Conservation (phyloP, 768 basidiomycete genomes). For the Mycena sanguinolenta region DNA sequence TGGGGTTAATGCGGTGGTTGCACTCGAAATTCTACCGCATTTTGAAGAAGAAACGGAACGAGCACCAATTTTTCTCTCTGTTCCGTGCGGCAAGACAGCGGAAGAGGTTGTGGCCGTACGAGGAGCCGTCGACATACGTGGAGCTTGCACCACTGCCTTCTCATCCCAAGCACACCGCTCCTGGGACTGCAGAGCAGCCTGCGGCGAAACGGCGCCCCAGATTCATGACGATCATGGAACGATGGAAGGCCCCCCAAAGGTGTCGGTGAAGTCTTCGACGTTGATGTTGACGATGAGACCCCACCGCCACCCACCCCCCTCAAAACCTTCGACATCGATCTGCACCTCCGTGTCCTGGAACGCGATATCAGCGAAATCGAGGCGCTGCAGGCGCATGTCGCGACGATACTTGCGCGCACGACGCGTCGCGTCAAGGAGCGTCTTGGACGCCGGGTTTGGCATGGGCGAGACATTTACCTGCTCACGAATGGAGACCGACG, state of each 20-base stretch:
- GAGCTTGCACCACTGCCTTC: conserved; percentile 21
- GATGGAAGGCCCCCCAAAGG: conserved; percentile 29
- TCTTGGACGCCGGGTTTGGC: conserved; percentile 85
- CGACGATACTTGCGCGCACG: conserved; percentile 61
- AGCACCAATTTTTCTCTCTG: conserved; percentile 58
- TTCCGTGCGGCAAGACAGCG: conserved; percentile 45
- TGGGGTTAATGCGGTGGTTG: conserved; percentile 74
- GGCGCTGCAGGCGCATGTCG: conserved; percentile 56
- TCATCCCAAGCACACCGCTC: neutral
- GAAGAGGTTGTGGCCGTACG: conserved; percentile 36
- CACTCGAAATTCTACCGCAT: conserved; percentile 58
- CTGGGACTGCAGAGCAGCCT: neutral
- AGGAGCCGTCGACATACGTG: conserved; percentile 39
- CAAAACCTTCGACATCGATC: conserved; percentile 63
- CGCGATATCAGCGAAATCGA: conserved; percentile 67
- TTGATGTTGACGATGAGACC: conserved; percentile 50
- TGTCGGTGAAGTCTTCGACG: conserved; percentile 46
- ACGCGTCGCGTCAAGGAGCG: conserved; percentile 78
- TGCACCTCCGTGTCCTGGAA: conserved; percentile 69
- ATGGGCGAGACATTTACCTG: conserved; percentile 68
- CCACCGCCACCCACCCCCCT: conserved; percentile 38
- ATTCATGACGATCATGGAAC: conserved; percentile 21
- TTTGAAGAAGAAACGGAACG: conserved; percentile 62
- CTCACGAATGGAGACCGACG: conserved; percentile 34
- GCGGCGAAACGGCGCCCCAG: conserved; percentile 13